Conservation (phyloP, 2,329 filamentous ascomycete genomes). For the Claviceps quebecensis region DNA sequence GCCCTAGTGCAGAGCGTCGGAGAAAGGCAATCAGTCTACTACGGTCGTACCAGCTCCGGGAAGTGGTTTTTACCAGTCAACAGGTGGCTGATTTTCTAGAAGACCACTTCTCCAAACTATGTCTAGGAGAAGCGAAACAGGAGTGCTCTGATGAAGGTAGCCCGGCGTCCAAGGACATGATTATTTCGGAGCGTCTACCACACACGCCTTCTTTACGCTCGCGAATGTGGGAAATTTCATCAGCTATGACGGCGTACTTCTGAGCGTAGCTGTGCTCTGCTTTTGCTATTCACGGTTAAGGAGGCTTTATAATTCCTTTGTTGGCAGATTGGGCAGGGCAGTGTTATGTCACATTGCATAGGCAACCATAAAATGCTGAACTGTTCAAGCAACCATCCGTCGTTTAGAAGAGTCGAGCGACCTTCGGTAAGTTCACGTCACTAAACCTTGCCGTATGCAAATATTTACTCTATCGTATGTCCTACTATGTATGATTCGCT, state of each 20-base stretch:
- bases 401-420: not conserved
- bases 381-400: not conserved
- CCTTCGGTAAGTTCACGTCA: not conserved
- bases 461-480: not conserved
- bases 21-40: not conserved
- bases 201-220: not conserved
- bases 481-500: not conserved
- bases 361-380: too few species aligned
- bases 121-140: not conserved
- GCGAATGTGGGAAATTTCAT: slow-evolving; percentile 1
- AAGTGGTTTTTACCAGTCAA: slow-evolving; percentile 2
- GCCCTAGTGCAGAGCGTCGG: not conserved
- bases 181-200: not conserved
- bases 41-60: slow-evolving; percentile 1
- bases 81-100: slow-evolving; percentile 4
- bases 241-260: not conserved
- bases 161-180: not conserved
- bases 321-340: too few species aligned
- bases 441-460: not conserved
- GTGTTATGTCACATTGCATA: not conserved
- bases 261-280: not conserved
- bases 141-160: not conserved
- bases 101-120: slow-evolving; percentile 1
- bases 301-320: too few species aligned
- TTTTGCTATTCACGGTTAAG: not conserved